These are phyloP conservation scores for Silene uniflora DNA, from an alignment of 148 eudicot genomes.

Conservation along the genomic window DNA sequence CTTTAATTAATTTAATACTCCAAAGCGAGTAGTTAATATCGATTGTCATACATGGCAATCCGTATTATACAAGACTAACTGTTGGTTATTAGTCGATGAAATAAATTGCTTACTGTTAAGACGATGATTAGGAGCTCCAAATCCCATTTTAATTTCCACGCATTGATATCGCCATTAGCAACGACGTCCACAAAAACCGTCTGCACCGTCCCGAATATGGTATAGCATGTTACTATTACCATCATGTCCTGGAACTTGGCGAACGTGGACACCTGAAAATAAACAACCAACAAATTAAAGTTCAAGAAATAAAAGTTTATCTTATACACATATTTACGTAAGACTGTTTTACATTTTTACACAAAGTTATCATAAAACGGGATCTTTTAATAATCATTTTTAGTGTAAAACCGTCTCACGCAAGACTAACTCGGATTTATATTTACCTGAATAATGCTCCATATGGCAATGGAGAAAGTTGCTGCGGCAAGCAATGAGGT, in stretches of 20 bases:
- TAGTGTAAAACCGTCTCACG: too few species aligned
- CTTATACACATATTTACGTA: too few species aligned
- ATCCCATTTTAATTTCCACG: slow-evolving; percentile 57
- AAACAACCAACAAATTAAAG: neutral
- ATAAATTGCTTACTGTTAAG: slow-evolving; percentile 45
- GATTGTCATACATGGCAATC: too few species aligned
- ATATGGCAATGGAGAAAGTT: slow-evolving; percentile 48
- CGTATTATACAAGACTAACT: too few species aligned
- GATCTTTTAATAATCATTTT: too few species aligned
- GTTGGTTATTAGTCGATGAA: too few species aligned
- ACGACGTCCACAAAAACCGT: slow-evolving; percentile 49
- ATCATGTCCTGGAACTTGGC: slow-evolving; percentile 54
- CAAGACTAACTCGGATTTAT: too few species aligned
- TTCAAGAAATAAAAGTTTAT: neutral
- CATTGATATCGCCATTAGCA: slow-evolving; percentile 50
- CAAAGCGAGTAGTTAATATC: too few species aligned
- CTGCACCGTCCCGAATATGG: slow-evolving; percentile 58
- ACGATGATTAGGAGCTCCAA: slow-evolving; percentile 64
- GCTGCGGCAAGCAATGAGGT: slow-evolving; percentile 53
- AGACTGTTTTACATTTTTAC: too few species aligned
- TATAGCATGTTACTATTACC: slow-evolving; percentile 64
- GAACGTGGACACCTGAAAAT: slow-evolving; percentile 46
- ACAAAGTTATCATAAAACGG: too few species aligned
- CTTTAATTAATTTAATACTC: too few species aligned
- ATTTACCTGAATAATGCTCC: slow-evolving; percentile 63